A percentile compares a stretch with the other conserved stretches of the same genome.
Evolutionary conservation across 2,329 filamentous ascomycete genomes (phyloP).

Genomic region (Aspergillus sp.): DNA sequence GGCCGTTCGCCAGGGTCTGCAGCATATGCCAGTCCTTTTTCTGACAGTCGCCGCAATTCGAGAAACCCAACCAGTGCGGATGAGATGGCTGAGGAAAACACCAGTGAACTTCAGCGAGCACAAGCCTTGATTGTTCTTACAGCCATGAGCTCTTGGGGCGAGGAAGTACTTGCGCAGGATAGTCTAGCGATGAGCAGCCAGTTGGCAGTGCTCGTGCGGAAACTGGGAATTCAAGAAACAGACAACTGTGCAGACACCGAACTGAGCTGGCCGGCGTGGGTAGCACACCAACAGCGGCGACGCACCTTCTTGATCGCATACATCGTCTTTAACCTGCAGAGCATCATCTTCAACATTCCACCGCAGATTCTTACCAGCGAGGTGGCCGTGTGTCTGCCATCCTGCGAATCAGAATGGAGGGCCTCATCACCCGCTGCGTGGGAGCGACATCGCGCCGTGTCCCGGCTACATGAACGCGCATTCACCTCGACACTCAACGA

Average conservation of each 20-base stretch:
- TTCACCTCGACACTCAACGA: not conserved
- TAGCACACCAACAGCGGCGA: conserved; percentile 23
- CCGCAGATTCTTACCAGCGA: conserved; percentile 28
- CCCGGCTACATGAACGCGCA: not conserved
- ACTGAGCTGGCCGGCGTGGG: conserved; percentile 28
- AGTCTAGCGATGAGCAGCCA: not conserved
- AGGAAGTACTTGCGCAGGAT: conserved; percentile 1
- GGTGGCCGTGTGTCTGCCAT: conserved; percentile 27
- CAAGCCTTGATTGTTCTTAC: conserved; percentile 19
- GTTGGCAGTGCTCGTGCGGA: not conserved
- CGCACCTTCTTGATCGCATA: conserved; percentile 32
- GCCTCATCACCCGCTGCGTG: conserved; percentile 11
- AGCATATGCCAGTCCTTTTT: not conserved
- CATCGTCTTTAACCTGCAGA: conserved; percentile 32
- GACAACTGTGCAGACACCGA: not conserved
- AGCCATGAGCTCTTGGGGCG: conserved; percentile 16
- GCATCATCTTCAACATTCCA: conserved; percentile 30
- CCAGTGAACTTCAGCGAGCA: not conserved
- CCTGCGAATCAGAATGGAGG: conserved; percentile 24
- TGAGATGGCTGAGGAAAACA: not conserved
- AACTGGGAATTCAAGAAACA: not conserved
- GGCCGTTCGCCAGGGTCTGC: not conserved
- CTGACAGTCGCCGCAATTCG: not conserved
- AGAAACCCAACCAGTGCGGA: not conserved
- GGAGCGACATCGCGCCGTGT: not conserved